Evolutionary conservation across 805 yeast genomes (phyloP), one percentile per base, ranked within the genome.

Genomic region (Candida ortonii): DNA sequence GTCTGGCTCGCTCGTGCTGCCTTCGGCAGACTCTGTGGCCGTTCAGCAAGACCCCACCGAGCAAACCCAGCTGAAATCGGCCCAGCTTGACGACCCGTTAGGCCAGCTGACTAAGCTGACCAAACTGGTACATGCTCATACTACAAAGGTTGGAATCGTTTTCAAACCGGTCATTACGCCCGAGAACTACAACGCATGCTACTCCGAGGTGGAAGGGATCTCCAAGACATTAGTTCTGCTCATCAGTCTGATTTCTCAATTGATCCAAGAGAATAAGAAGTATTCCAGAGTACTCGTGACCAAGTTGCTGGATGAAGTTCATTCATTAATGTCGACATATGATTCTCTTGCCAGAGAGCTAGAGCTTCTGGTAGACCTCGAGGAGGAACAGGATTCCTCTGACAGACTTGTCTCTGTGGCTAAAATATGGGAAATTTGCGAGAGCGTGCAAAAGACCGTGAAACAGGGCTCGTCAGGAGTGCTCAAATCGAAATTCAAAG

Each of bases 81-180:
- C 66, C 1, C 43, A 48, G 18, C 44, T 77, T 3, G 61, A 51
- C 6, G 46, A 62, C 6, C 81, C 85, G 3, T 45, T 76, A 7
- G 63, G 59, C 5, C 95, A 86, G 47, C 49, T 84, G 11, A 56
- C 52, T 5, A 87, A 86, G 52, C 50, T 84, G 6, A 55, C 76
- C 13, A 67, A 72, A 38, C 61, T 86, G 24, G 65, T 81, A 7
- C 78, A 70, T 55, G 88, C 95, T 1, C 88, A 84, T 53, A 68
- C 81, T 2, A 86, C 95, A 3, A 85, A 85, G 53, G 64, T 84
- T 5, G 89, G 88, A 1, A 69, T 82, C 17, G 73, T 81, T 0
- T 82, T 78, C 62, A 77, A 76, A 47, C 79, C 84, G 2, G 78
- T 78, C 1, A 68, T 73, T 26, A 53, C 52, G 14, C 60, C 67